Base-by-base conservation (phyloP, 345 rosid species). In the Brassica juncea region DNA sequence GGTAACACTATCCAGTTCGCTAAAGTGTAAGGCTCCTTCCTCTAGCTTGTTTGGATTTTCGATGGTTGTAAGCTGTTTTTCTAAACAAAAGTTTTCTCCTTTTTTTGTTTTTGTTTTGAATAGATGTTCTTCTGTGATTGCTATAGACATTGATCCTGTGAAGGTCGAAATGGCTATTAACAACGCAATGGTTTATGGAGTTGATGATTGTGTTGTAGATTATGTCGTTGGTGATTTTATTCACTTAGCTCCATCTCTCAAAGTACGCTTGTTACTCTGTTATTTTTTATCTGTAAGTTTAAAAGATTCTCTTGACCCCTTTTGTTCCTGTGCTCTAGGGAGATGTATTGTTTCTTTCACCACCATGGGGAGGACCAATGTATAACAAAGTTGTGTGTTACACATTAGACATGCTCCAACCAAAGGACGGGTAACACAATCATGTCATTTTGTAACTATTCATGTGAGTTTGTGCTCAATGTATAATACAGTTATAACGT, bases 1-100 rank as follows among this genome's bases (percentile, higher is more conserved):
- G 88, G 90, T 55, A 86, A 87, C 80, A 82, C 90, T 66, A 84
- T 85, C 71, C 90, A 87, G 63, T 85, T 87, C 25, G 88, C 87
- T 61, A 61, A 58, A 76, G 47, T 82, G 88, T 85, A 55, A 14
- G 55, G 2, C 55, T 14, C 6, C 6, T 32, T 8, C 1, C 12
- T 11, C n/a, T 42, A 42, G 52, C 6, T 47, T 4, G 5, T 49
- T 44, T 44, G 54, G 12, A 9, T 10, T 47, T 47, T 47, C 5
- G 2, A 1, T 14, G 19, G 19, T 49, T 49, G 19, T 49, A 4
- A n/a, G 57, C 5, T 49, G 54, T 15, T 16, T 16, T 54, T 54
- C 59, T 54, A 54, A 54, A 54, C 59, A 23, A 16, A 54, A 54
- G 19, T 49, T 49, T 7, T 49, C 19, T 49, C 57, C 57, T 47